These are phyloP conservation scores for Tillandsia leiboldiana DNA, from an alignment of 176 grass and related monocot species.

Conservation along the genomic window DNA sequence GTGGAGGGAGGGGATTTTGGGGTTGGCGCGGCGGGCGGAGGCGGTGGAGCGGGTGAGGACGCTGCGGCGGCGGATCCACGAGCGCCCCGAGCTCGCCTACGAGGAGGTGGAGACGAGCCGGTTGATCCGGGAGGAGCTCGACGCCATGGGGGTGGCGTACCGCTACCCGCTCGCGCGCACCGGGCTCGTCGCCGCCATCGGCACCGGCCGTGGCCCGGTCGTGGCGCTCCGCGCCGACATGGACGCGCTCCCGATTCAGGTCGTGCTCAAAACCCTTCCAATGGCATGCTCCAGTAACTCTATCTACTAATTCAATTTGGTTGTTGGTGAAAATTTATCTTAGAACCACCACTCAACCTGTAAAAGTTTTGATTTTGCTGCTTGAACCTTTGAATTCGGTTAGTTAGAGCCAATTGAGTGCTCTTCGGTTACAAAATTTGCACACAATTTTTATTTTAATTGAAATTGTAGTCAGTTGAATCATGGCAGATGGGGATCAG, in stretches of 20 bases:
- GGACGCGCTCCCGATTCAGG: conserved; percentile 96
- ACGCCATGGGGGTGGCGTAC: conserved; percentile 43
- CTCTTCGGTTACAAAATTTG: no score
- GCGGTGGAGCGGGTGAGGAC: conserved; percentile 44
- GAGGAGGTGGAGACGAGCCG: conserved; percentile 89
- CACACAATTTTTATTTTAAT: no score
- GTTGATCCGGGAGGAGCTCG: conserved; percentile 58
- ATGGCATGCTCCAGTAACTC: neutral
- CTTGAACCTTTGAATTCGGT: no score
- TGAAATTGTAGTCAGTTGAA: no score
- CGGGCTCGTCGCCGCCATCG: conserved; percentile 65
- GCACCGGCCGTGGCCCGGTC: conserved; percentile 54
- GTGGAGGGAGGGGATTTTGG: conserved; percentile 70
- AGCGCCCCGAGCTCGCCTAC: conserved; percentile 87
- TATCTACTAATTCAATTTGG: neutral
- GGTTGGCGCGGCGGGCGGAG: conserved; percentile 34
- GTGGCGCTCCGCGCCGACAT: conserved; percentile 87
- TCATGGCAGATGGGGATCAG: no score
- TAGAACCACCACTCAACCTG: neutral
- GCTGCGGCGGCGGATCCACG: conserved; percentile 64
- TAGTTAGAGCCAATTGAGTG: no score
- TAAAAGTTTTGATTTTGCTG: no score
- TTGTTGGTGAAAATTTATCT: neutral
- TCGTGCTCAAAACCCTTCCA: neutral
- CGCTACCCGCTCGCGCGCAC: conserved; percentile 69